Conservation (phyloP, 1,139 yeast species). For the Lodderomyces orthopsilosis region DNA sequence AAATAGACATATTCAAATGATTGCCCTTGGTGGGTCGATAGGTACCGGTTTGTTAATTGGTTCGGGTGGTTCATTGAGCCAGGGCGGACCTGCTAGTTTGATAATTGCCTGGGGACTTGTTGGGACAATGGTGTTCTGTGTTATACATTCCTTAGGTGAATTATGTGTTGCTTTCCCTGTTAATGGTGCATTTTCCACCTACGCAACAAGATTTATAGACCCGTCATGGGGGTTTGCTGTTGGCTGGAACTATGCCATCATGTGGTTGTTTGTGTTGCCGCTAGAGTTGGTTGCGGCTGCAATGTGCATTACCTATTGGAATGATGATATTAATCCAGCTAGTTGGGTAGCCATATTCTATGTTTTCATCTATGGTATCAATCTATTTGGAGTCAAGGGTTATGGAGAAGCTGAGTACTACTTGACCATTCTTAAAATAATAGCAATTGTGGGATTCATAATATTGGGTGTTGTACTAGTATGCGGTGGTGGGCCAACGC, state of each 20-base stretch:
- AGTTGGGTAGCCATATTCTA: conserved; percentile 66
- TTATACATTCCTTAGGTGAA: conserved; percentile 85
- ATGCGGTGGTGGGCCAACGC: conserved; percentile 66
- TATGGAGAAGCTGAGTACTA: conserved; percentile 74
- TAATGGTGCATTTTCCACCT: conserved; percentile 75
- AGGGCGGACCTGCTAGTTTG: conserved; percentile 82
- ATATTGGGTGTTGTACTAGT: conserved; percentile 60
- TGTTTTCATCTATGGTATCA: conserved; percentile 51
- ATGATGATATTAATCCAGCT: conserved; percentile 56
- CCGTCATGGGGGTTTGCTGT: conserved; percentile 76
- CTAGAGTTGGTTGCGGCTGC: conserved; percentile 77
- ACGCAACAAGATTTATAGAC: conserved; percentile 68
- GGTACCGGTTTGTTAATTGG: conserved; percentile 77
- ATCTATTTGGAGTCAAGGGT: conserved; percentile 68
- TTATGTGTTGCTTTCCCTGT: conserved; percentile 77
- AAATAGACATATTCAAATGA: conserved; percentile 57
- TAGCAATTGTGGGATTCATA: conserved; percentile 63
- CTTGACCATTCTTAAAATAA: conserved; percentile 56
- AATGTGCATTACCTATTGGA: conserved; percentile 66
- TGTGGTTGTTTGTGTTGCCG: conserved; percentile 77
- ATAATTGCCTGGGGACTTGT: conserved; percentile 66
- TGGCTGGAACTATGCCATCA: conserved; percentile 78
- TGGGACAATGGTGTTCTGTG: conserved; percentile 68
- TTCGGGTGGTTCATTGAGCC: conserved; percentile 60
- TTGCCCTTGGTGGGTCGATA: conserved; percentile 64